A percentile compares a stretch with the other conserved stretches of the same genome.
These are phyloP conservation scores for Phycomyces blakesleeanus DNA, from an alignment of 192 early-diverging fungal genomes.

Conservation along the genomic window DNA sequence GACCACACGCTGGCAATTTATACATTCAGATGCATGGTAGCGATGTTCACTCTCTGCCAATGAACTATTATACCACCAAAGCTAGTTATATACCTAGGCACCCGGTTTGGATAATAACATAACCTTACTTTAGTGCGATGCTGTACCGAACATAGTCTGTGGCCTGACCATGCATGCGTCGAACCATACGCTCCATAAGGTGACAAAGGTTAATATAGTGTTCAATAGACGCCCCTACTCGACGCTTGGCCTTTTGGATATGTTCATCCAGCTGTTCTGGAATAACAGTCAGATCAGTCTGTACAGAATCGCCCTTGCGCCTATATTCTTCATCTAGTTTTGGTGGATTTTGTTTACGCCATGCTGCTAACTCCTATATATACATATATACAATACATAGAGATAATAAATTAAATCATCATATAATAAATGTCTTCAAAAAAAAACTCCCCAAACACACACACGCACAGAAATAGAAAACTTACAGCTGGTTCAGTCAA, in stretches of 20 bases:
- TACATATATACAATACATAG: no score
- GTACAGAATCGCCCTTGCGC: conserved; percentile 30
- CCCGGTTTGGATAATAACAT: not conserved
- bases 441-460: no score
- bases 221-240: conserved; percentile 46
- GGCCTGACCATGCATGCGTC: conserved; percentile 58
- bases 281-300: conserved; percentile 34
- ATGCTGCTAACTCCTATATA: conserved; percentile 55
- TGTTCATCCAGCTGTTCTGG: conserved; percentile 53
- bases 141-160: conserved; percentile 57
- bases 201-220: conserved; percentile 60
- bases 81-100: not conserved
- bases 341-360: conserved; percentile 51
- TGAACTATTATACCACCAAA: conserved; percentile 35
- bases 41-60: conserved; percentile 51
- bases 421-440: no score
- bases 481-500: conserved; percentile 63
- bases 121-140: conserved; percentile 51
- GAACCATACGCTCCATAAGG: conserved; percentile 59
- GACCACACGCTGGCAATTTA: conserved; percentile 49
- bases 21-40: conserved; percentile 58
- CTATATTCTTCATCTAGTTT: conserved; percentile 56
- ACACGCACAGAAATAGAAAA: no score
- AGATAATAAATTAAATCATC: no score
- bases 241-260: conserved; percentile 42